These are phyloP conservation scores for Microstegium vimineum DNA, from an alignment of 176 grass and related monocot species.

Conservation along the genomic window DNA sequence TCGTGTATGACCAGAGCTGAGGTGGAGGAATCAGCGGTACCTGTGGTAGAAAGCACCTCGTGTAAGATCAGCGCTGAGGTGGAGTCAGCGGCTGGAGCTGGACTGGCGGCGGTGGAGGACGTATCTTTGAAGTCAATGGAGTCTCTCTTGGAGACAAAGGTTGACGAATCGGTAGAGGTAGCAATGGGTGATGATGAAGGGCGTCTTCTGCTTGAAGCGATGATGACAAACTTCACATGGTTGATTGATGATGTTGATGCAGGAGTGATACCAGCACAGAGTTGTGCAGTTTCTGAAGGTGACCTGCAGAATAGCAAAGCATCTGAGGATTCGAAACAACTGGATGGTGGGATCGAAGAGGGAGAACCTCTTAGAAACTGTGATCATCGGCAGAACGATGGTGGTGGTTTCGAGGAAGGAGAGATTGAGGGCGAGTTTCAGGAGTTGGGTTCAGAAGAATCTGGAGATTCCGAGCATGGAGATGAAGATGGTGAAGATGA, in stretches of 20 bases:
- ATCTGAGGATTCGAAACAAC: constrained; percentile 27
- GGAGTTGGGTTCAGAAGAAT: constrained; percentile 35
- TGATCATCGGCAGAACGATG: constrained; percentile 9
- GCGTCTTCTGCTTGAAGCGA: constrained; percentile 29
- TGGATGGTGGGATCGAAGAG: constrained; percentile 8
- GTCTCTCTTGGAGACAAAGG: constrained; percentile 30
- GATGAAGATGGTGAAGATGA: constrained; percentile 38
- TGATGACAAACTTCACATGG: constrained; percentile 50
- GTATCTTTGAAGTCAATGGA: constrained; percentile 33
- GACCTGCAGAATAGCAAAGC: constrained; percentile 7
- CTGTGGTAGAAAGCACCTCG: background rate
- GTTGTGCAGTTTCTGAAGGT: background rate
- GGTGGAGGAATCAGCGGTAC: background rate
- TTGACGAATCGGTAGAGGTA: constrained; percentile 12
- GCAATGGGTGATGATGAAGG: constrained; percentile 19
- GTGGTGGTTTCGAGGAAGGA: constrained; percentile 69
- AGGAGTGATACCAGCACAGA: background rate
- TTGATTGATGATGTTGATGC: constrained; percentile 37
- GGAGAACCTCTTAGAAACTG: background rate
- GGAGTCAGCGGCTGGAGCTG: constrained; percentile 4
- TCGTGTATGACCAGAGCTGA: background rate
- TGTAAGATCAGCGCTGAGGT: background rate
- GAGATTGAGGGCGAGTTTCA: constrained; percentile 75
- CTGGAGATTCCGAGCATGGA: constrained; percentile 17
- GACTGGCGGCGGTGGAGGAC: constrained; percentile 12